Base-by-base conservation (phyloP, 2,329 filamentous ascomycete species). In the Fusarium camptoceras region DNA sequence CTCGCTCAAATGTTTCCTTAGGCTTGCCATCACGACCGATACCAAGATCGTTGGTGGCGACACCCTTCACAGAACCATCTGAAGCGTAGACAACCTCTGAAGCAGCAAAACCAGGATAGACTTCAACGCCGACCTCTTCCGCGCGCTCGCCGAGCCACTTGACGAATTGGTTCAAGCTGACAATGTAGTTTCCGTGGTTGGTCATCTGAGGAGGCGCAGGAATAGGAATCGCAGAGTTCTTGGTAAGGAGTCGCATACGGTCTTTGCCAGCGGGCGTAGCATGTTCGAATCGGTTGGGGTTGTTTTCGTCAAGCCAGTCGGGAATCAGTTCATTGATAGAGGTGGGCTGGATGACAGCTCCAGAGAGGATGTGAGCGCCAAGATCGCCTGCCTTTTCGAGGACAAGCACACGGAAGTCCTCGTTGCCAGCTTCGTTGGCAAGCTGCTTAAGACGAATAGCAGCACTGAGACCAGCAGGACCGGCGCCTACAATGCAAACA, bases 131-230 rank as follows among this genome's bases (percentile, higher is more conserved):
- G 30, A 97, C 78, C 82, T 98, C 96, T 81, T 99, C 96, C n/a
- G 96, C 96, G 49, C 95, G 89, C 79, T 98, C 96, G 50, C 93
- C 94, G 4, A 99, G 86, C 96, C 96, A 99, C 81, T 95, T 97
- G 60, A 92, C 92, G 77, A 99, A 91, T 80, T 98, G 93, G 80
- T 97, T 98, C 76, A 99, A 83, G 77, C 93, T 97, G 76, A 99
- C 90, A 73, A 99, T 99, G 81, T 97, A 98, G 82, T 99, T 99
- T 73, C 96, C 96, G 76, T 97, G 89, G 79, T 99, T 99, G 84
- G 94, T 89, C 96, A 99, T 99, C 83, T 98, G 96, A 31, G 96
- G 96, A 46, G 96, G 96, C 15, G 91, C 89, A 2, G 95, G 96
- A 55, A 98, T 84, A 8, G 94, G 93, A 60, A 97, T 89, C 1